Base-by-base conservation (phyloP, 2,329 filamentous ascomycete genomes). In the Xylariaceae sp. region DNA sequence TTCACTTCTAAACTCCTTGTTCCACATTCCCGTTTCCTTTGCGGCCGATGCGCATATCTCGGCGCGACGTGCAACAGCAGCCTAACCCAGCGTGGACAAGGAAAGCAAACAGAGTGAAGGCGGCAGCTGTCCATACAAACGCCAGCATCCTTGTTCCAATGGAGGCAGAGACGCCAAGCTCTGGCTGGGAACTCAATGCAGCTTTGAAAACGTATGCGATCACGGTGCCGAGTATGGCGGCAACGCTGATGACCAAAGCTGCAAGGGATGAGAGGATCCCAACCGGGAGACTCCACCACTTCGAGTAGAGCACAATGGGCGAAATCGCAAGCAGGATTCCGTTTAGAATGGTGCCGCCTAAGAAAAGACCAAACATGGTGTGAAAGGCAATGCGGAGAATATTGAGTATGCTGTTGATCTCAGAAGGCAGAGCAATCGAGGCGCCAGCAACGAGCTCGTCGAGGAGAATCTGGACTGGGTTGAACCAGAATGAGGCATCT, bases 311-410 rank as follows among this genome's bases (percentile, higher is more conserved):
- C 59, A 78, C 82, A 74, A 88, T 66, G 76, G 79, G 68, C 71
- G 88, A 73, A 74, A 87, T 66, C 70, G 92, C 82, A 61, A 94
- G 84, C 66, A 92, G 83, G 66, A 92, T 70, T 69, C 89, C 87
- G 71, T 84, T 85, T 69, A 96, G 77, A 67, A 87, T 79, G 49
- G 85, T 80, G 53, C 85, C 87, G 6, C 86, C 80, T 53, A 97
- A 76, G 80, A 95, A 96, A 74, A 93, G 87, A 63, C 83, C 89
- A 70, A 95, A 96, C 92, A 97, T 96, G 81, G 89, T 84, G 69
- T 89, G 83, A 7, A 88, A 93, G 51, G 87, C 88, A 60, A 88
- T 80, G 57, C 82, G 82, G 66, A 96, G 87, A 60, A 96, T 82
- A 60, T 81, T 78, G 53, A 97, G 84, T 65, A 92, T 87, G 62